Conservation (phyloP, 495 filamentous ascomycete species). For the Penicillium angulare region DNA sequence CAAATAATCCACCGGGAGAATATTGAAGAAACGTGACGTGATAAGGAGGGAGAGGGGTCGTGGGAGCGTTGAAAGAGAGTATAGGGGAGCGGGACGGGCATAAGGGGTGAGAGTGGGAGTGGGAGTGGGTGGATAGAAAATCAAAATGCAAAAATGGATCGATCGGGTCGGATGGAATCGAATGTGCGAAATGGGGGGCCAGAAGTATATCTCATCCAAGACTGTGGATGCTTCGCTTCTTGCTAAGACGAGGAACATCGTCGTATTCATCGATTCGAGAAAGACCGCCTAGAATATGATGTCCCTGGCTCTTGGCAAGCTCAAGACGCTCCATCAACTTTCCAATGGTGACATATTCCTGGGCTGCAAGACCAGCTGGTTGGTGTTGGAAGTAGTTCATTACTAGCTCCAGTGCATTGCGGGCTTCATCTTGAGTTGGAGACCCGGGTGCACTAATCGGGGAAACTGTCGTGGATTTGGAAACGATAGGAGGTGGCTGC, state of each 20-base stretch:
- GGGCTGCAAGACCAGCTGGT: constrained; percentile 63
- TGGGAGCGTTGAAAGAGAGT: background rate
- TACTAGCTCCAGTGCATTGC: constrained; percentile 79
- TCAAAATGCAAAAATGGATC: background rate
- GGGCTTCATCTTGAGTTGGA: constrained; percentile 87
- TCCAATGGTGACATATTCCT: constrained; percentile 79
- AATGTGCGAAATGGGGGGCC: constrained; percentile 1
- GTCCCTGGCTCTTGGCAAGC: constrained; percentile 56
- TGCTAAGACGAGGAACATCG: constrained; percentile 34
- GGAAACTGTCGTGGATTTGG: constrained; percentile 37
- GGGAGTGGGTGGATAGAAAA: background rate
- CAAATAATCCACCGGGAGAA: constrained; percentile 6
- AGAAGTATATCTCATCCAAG: constrained; percentile 23
- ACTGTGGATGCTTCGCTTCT: constrained; percentile 57
- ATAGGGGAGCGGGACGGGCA: background rate
- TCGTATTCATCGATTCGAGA: constrained; percentile 59
- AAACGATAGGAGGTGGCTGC: constrained; percentile 37
- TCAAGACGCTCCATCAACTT: constrained; percentile 88
- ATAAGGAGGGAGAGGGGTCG: background rate
- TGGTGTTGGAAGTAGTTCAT: constrained; percentile 81
- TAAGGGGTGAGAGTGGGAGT: background rate
- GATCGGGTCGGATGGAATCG: constrained; percentile 8
- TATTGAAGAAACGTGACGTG: background rate
- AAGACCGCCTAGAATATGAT: constrained; percentile 63
- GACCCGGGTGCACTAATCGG: constrained; percentile 49